These are phyloP conservation scores for Paxillus rubicundulus DNA, from an alignment of 768 basidiomycete genomes.

Conservation along the genomic window DNA sequence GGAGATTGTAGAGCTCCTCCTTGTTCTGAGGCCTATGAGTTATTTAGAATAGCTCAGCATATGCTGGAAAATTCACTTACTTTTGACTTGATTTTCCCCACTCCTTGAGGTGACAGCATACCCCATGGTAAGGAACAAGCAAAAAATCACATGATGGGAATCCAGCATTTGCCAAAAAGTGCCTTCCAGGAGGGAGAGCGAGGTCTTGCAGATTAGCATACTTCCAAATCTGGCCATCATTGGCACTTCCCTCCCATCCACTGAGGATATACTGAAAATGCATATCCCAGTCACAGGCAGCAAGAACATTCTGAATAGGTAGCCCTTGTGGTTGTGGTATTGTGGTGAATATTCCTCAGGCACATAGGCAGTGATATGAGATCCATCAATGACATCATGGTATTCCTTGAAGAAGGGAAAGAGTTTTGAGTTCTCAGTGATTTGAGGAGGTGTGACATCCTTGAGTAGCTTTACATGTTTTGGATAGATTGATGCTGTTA, in stretches of 20 bases:
- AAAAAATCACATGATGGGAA: constrained; percentile 28
- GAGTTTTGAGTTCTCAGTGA: too few species aligned
- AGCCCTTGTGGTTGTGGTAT: constrained; percentile 29
- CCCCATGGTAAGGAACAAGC: constrained; percentile 36
- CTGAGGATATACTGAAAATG: constrained; percentile 25
- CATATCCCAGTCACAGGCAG: constrained; percentile 20
- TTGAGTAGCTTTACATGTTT: constrained; percentile 21
- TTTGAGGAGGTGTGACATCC: constrained; percentile 3
- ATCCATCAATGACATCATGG: too few species aligned
- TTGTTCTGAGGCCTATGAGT: constrained; percentile 13
- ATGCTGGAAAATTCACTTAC: constrained; percentile 29
- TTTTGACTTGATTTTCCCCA: constrained; percentile 21
- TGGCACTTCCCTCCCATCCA: constrained; percentile 29
- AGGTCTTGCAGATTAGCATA: too few species aligned
- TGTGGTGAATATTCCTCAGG: constrained; percentile 10
- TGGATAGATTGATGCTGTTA: constrained; percentile 19
- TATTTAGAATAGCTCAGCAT: constrained; percentile 23
- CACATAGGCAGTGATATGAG: constrained; percentile 24
- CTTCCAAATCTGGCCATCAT: too few species aligned
- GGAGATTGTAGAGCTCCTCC: too few species aligned
- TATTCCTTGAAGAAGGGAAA: too few species aligned
- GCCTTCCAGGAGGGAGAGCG: constrained; percentile 12
- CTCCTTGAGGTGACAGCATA: constrained; percentile 40
- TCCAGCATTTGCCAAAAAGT: constrained; percentile 30
- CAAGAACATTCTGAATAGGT: constrained; percentile 25